A percentile compares a stretch with the other conserved stretches of the same genome.
phyloP scores from a whole-genome alignment of 768 basidiomycete genomes.

The Mycena floridula region DNA sequence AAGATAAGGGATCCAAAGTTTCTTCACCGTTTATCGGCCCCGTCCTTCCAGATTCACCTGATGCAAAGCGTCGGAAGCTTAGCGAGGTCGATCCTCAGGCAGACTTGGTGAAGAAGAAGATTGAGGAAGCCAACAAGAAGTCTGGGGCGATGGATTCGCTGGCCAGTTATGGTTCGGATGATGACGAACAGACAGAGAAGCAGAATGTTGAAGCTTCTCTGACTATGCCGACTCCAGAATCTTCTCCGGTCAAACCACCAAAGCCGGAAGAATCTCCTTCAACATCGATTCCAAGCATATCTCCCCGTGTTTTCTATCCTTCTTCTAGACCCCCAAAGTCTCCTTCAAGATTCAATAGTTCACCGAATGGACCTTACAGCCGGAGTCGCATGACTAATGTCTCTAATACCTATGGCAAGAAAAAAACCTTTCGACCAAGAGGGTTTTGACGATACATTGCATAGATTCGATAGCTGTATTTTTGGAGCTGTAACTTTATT shows the following conservation, averaged over 20 bases:
- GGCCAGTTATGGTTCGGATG: conserved; percentile 22
- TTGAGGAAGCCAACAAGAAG: conserved; percentile 29
- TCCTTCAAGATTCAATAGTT: no score
- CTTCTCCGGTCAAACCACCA: conserved; percentile 5
- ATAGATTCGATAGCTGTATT: no score
- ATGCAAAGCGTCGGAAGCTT: conserved; percentile 19
- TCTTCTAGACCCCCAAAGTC: no score
- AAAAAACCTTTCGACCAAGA: no score
- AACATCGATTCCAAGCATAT: no score
- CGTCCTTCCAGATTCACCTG: conserved; percentile 34
- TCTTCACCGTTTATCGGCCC: conserved; percentile 59
- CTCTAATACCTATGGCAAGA: no score
- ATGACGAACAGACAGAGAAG: conserved; percentile 16
- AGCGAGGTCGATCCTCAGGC: conserved; percentile 45
- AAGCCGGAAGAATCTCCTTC: no score
- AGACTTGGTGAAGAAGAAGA: conserved; percentile 44
- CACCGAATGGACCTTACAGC: no score
- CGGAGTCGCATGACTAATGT: no score
- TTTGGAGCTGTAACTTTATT: no score
- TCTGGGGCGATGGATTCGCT: conserved; percentile 8
- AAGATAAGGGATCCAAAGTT: conserved; percentile 46
- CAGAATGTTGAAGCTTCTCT: conserved; percentile 7
- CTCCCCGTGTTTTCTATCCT: no score
- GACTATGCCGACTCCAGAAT: conserved; percentile 13
- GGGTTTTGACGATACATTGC: no score